Evolutionary conservation across 768 basidiomycete species (phyloP).

Genomic region (Mycena rebaudengoi): DNA sequence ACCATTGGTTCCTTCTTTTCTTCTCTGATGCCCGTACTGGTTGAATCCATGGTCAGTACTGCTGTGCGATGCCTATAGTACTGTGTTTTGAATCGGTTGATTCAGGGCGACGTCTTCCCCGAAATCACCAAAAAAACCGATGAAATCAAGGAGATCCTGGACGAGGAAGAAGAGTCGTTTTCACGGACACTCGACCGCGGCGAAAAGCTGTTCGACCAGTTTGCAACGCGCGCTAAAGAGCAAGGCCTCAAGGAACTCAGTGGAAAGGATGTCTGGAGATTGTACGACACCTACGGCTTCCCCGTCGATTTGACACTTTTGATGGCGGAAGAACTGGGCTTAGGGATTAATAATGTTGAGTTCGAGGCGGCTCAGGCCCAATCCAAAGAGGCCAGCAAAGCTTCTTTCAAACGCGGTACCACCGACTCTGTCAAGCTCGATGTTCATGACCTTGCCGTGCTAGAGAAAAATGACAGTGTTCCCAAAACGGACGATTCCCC

Average conservation of each 20-base stretch:
- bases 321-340: constrained; percentile 94
- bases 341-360: constrained; percentile 86
- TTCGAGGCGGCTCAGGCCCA: constrained; percentile 89
- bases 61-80: neutral
- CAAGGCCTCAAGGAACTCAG: constrained; percentile 71
- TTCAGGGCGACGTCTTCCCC: constrained; percentile 87
- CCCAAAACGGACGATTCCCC: constrained; percentile 93
- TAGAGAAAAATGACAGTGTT: constrained; percentile 80
- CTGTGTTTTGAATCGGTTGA: neutral
- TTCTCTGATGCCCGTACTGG: constrained; percentile 86
- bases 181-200: constrained; percentile 97
- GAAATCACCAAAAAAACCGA: constrained; percentile 85
- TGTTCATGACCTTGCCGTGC: constrained; percentile 89
- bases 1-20: constrained; percentile 96
- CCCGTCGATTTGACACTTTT: constrained; percentile 95
- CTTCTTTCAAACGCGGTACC: constrained; percentile 73
- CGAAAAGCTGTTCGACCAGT: constrained; percentile 94
- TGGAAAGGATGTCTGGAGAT: constrained; percentile 95
- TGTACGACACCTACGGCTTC: constrained; percentile 99
- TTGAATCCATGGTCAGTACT: constrained; percentile 80
- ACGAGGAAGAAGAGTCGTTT: constrained; percentile 98
- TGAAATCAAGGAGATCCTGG: constrained; percentile 93
- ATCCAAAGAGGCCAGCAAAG: constrained; percentile 93
- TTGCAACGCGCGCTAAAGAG: constrained; percentile 72
- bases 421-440: constrained; percentile 86